Evolutionary conservation across 2,329 filamentous ascomycete species (phyloP).

Genomic region (Cladophialophora immunda): DNA sequence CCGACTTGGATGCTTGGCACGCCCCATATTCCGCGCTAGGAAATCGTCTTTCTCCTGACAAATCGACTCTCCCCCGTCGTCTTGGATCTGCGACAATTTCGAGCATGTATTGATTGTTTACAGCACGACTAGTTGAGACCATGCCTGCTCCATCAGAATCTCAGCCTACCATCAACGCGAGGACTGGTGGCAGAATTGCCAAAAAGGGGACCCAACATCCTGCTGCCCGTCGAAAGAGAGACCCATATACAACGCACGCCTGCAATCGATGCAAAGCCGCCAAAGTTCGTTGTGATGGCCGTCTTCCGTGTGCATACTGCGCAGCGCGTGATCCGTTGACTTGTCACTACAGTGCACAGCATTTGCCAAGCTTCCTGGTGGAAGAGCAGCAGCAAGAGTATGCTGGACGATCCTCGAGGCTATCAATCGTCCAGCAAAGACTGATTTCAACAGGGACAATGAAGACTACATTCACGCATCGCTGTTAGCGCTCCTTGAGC

Average conservation of each 20-base stretch:
- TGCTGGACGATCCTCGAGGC: constrained; percentile 1
- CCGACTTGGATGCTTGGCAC: constrained; percentile 12
- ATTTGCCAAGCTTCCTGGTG: constrained; percentile 14
- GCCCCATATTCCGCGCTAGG: constrained; percentile 10
- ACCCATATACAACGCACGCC: constrained; percentile 11
- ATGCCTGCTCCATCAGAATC: constrained; percentile 12
- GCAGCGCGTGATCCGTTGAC: constrained; percentile 12
- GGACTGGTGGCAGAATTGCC: constrained; percentile 11
- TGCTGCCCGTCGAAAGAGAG: constrained; percentile 10
- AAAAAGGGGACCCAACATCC: constrained; percentile 13
- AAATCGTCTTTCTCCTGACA: constrained; percentile 4
- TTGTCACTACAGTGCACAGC: constrained; percentile 15
- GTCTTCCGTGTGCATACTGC: constrained; percentile 13
- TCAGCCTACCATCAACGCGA: constrained; percentile 9
- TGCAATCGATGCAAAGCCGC: constrained; percentile 16
- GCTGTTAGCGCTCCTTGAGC: constrained; percentile 18
- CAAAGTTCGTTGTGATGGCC: constrained; percentile 20
- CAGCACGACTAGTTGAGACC: not conserved
- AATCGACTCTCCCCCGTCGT: constrained; percentile 10
- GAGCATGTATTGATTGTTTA: constrained; percentile 6
- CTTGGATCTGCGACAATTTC: constrained; percentile 3
- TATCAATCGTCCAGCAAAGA: constrained; percentile 5
- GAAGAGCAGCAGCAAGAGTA: constrained; percentile 11
- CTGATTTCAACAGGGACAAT: constrained; percentile 6
- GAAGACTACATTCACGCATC: constrained; percentile 5